Evolutionary conservation across 2,329 filamentous ascomycete species (phyloP).

Genomic region (Ophiostoma sp.): DNA sequence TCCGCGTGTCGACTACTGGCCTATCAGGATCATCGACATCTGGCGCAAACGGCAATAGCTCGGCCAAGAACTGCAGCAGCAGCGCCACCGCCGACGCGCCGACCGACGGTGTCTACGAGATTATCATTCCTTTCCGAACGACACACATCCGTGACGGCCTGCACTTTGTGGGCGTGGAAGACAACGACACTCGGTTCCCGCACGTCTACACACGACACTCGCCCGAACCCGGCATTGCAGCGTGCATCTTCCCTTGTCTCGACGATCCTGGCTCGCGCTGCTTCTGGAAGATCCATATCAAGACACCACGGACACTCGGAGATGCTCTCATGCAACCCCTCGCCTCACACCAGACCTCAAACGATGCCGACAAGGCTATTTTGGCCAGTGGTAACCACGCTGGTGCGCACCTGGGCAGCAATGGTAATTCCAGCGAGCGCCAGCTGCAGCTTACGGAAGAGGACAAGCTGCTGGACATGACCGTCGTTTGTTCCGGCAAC

Average conservation of each 20-base stretch:
- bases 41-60: not conserved
- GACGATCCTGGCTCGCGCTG: conserved; percentile 72
- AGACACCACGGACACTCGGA: conserved; percentile 77
- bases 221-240: conserved; percentile 70
- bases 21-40: not conserved
- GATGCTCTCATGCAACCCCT: conserved; percentile 58
- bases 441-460: conserved; percentile 57
- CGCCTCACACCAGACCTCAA: conserved; percentile 28
- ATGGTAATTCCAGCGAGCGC: conserved; percentile 37
- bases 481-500: conserved; percentile 85
- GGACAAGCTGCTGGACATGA: conserved; percentile 82
- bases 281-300: conserved; percentile 83
- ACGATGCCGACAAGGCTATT: conserved; percentile 23
- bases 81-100: conserved; percentile 10
- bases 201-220: conserved; percentile 87
- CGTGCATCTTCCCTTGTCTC: conserved; percentile 86
- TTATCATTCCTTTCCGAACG: conserved; percentile 70
- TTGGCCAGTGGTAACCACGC: not conserved
- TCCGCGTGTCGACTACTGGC: conserved; percentile 22
- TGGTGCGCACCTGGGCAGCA: conserved; percentile 25
- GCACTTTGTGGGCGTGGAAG: conserved; percentile 83
- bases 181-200: conserved; percentile 75
- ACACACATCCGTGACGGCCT: conserved; percentile 76
- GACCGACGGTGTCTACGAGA: conserved; percentile 33
- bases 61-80: conserved; percentile 4